Base-by-base conservation (phyloP, 1,139 yeast species). In the Saccharomyces hybrid region DNA sequence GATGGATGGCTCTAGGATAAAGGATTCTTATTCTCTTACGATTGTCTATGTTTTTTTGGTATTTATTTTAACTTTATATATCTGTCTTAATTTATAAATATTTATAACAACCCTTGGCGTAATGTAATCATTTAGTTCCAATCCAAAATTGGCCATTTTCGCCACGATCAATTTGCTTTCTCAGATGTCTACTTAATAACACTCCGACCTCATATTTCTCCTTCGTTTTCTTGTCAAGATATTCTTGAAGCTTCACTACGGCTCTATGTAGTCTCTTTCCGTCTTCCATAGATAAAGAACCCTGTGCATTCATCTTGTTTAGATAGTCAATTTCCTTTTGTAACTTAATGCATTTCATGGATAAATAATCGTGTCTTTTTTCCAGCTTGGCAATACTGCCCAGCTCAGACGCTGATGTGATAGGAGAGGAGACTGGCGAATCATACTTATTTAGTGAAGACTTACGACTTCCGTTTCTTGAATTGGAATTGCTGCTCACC, bases 121-220 rank as follows among this genome's bases (percentile, higher is more conserved):
- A 38, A 38, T 9, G 25, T 9, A 20, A 11, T 50, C 56, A 62
- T 49, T 64, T 63, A 25, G 63, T 60, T 7, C 71, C 68, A 11
- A 67, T 63, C 72, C 72, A 68, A 54, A 68, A 68, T 50, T 67
- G 67, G 28, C 71, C 75, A 55, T 70, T 67, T 52, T 70, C 73
- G 25, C 77, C 77, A 52, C 72, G 69, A 56, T 73, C 71, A 30
- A 73, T 73, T 54, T 73, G 68, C 50, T 67, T 71, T 60, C 77
- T 69, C 41, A 73, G 61, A 28, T 72, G 70, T 48, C 75, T 68
- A 30, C 76, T 72, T 41, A 74, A 57, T 44, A 65, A 61, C 7
- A 73, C 72, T 9, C 76, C 77, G 4, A 72, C 61, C 47, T 73
- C 77, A 59, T 74, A 73, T 58, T 70, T 71, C 59, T 73, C 75